A percentile compares a stretch with the other conserved stretches of the same genome.
Evolutionary conservation across 2,329 filamentous ascomycete species (phyloP).

Genomic region (Botrytis sinoallii): DNA sequence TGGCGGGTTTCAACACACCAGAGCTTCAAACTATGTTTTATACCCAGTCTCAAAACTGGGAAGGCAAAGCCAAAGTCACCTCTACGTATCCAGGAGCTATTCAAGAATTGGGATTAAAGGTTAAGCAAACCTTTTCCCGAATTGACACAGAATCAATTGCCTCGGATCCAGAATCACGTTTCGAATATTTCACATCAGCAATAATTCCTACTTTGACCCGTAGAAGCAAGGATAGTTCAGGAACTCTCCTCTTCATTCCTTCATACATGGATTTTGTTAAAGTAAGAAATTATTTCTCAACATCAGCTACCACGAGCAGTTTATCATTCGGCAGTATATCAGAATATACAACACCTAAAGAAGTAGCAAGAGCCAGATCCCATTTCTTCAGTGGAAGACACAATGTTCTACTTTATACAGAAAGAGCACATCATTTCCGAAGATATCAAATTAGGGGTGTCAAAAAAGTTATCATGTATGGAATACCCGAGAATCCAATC

Average conservation of each 20-base stretch:
- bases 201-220: slow-evolving; percentile 73
- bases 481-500: slow-evolving; percentile 79
- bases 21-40: slow-evolving; percentile 80
- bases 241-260: slow-evolving; percentile 84
- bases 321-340: slow-evolving; percentile 77
- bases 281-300: slow-evolving; percentile 87
- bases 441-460: slow-evolving; percentile 82
- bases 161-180: slow-evolving; percentile 80
- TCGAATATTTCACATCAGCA: slow-evolving; percentile 84
- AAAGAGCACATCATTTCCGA: slow-evolving; percentile 94
- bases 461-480: slow-evolving; percentile 82
- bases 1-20: slow-evolving; percentile 81
- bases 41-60: slow-evolving; percentile 73
- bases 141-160: slow-evolving; percentile 70
- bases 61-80: slow-evolving; percentile 73
- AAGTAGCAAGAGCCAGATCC: slow-evolving; percentile 78
- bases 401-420: slow-evolving; percentile 82
- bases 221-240: slow-evolving; percentile 60
- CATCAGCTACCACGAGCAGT: slow-evolving; percentile 52
- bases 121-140: slow-evolving; percentile 85
- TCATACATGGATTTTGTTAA: slow-evolving; percentile 95
- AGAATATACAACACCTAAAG: slow-evolving; percentile 78
- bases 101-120: slow-evolving; percentile 66
- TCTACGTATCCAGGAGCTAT: slow-evolving; percentile 67
- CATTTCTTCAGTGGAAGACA: slow-evolving; percentile 85